Evolutionary conservation across 2,329 filamentous ascomycete genomes (phyloP), one percentile per base, ranked within the genome.

Genomic region (Phialocephala sp.): DNA sequence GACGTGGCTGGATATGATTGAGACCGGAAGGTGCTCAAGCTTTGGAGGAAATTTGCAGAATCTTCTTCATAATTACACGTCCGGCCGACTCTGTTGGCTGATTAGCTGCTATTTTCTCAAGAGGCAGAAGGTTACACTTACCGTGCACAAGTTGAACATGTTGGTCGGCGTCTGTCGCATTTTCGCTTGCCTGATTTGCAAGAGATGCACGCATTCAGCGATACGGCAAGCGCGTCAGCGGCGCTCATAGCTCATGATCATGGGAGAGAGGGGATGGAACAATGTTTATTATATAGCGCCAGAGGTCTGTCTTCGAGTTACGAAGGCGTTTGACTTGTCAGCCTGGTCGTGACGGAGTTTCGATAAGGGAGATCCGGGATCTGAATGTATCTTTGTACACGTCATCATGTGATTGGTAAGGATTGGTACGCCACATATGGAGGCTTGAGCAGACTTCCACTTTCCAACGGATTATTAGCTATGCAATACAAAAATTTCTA

Each of bases 161-260:
- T 41, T 35, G 66, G 63, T n/a, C 41, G 39, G 36, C 15, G 41
- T 59, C 36, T 63, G 35, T 63, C 59, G 12, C 63, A 66, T 57
- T 68, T 68, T 32, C 63, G 63, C 41, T 68, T 68, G 15, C 61
- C 50, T 36, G 57, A 43, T 54, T 65, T 67, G 37, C 65, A 67
- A 8, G 55, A 59, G 2, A 52, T 56, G 45, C 65, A 67, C 1
- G 61, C 59, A 37, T 67, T 64, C 24, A 62, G 41, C 41, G 41
- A 43, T n/a, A 43, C 2, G 15, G 41, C 12, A 43, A 14, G 41
- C 12, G 41, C 41, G 6, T 43, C 41, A 43, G 41, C 6, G 15
- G 41, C n/a, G 41, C 41, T 18, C 41, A 43, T 43, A 15, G 41
- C 41, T 43, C 14, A 43, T 43, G 41, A 43, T 18, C 11, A 43